Evolutionary conservation across 257 asterid genomes (phyloP), one percentile per base, ranked within the genome.

Genomic region (Lithospermum erythrorhizon): DNA sequence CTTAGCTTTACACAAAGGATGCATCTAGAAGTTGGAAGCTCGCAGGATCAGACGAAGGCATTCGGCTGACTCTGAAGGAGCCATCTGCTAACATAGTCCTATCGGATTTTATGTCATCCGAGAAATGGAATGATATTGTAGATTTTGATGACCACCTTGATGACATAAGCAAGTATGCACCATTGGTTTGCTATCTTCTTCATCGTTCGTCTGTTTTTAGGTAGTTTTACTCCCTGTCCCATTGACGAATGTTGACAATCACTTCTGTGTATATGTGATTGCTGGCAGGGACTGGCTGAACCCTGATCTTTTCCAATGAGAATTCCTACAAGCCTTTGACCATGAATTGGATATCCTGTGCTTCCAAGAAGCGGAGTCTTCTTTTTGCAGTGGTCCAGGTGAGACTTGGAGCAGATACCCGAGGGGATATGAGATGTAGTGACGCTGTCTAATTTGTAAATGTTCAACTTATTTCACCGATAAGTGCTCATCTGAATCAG

Each of bases 121-220:
- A 73, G 75, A 93, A 89, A 76, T 86, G 89, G 87, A 83, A 86
- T 74, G 83, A 80, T 64, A 72, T 88, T 2, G 53, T 77, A 9
- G 98, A 93, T 71, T 93, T 93, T 62, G 95, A 93, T 49, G 96
- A 91, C 76, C 98, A 91, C 81, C 87, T 91, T 68, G 96, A 88
- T 64, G 94, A 93, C 76, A 73, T 89, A 76, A 84, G 86, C 95
- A 88, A 89, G 98, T 93, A 72, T 60, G 5, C 69, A 53, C 35
- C 64, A 47, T 64, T 20, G 73, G 37, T 22, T 13, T 35, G 21
- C 51, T 62, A n/a, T n/a, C n/a, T n/a, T n/a, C n/a, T n/a, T n/a
- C n/a, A n/a, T n/a, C n/a, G n/a, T n/a, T n/a, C n/a, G n/a, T n/a
- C n/a, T n/a, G n/a, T n/a, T n/a, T n/a, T n/a, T n/a, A n/a, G n/a